Conservation (phyloP, 306 rosid genomes). For the Cicer cuneatum region DNA sequence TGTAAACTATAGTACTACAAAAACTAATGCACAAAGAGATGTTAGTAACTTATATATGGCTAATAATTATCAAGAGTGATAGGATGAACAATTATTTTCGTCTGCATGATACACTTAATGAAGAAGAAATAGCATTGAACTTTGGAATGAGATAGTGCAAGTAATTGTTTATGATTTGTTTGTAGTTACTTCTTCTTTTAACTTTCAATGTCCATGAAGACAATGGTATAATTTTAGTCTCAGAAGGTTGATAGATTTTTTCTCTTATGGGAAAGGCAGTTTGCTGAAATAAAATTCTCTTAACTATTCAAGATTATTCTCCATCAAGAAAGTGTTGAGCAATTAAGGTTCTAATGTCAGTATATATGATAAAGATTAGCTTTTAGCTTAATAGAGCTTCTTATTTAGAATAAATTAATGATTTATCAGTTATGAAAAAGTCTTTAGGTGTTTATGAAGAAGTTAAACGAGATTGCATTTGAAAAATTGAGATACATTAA, state of each 20-base stretch:
- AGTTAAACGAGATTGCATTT: not conserved
- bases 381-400: not conserved
- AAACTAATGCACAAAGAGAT: too few relatives aligned
- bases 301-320: slow-evolving; percentile 18
- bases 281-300: slow-evolving; percentile 37
- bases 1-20: not conserved
- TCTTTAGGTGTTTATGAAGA: not conserved
- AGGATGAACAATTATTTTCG: not conserved
- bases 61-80: slow-evolving; percentile 33
- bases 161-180: not conserved
- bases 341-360: not conserved
- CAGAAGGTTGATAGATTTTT: slow-evolving; percentile 28
- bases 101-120: not conserved
- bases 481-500: not conserved
- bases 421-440: not conserved
- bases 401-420: not conserved
- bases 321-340: slow-evolving; percentile 15
- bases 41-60: slow-evolving; percentile 27
- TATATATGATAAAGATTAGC: not conserved
- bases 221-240: not conserved
- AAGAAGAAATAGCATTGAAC: slow-evolving; percentile 22
- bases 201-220: slow-evolving; percentile 19
- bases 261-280: slow-evolving; percentile 7
- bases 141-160: slow-evolving; percentile 19
- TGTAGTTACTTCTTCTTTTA: slow-evolving; percentile 1